Percentiles rank a stretch among this genome's conserved stretches.
These are phyloP conservation scores for Geotrichum cucujoidarum DNA, from an alignment of 1,139 yeast species.

Conservation along the genomic window DNA sequence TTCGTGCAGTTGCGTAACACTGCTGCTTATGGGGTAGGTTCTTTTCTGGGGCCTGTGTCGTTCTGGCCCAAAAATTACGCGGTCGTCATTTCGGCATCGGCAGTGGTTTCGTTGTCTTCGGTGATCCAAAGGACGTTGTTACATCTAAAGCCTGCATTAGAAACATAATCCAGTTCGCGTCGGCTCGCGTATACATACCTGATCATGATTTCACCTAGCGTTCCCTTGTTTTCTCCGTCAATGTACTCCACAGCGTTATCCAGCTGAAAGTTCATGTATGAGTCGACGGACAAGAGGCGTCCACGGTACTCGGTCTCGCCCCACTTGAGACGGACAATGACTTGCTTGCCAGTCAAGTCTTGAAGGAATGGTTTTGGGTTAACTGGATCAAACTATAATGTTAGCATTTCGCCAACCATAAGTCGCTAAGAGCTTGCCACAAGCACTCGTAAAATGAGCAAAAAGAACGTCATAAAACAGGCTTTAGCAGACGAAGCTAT, in stretches of 20 bases:
- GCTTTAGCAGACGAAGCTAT: no score
- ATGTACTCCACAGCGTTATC: conserved; percentile 63
- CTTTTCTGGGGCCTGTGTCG: no score
- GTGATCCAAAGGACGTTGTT: conserved; percentile 44
- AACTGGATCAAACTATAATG: conserved; percentile 58
- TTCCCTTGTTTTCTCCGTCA: conserved; percentile 50
- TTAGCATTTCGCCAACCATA: neutral
- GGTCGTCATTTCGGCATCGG: conserved; percentile 5
- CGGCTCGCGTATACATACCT: conserved; percentile 40
- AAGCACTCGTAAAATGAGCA: no score
- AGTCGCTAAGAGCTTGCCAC: no score
- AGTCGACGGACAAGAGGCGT: conserved; percentile 72
- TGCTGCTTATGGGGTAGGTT: no score
- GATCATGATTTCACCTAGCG: conserved; percentile 76
- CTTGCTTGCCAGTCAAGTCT: conserved; percentile 61
- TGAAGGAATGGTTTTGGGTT: conserved; percentile 91
- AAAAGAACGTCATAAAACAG: neutral
- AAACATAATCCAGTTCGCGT: conserved; percentile 9
- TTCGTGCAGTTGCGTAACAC: no score
- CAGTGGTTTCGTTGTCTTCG: conserved; percentile 22
- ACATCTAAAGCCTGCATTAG: no score
- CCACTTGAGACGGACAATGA: conserved; percentile 89
- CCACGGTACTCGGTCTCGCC: conserved; percentile 89
- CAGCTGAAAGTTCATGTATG: conserved; percentile 85
- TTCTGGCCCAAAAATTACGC: no score